Evolutionary conservation across 164 flowering plant species (phyloP).

Genomic region (Malania oleifera): DNA sequence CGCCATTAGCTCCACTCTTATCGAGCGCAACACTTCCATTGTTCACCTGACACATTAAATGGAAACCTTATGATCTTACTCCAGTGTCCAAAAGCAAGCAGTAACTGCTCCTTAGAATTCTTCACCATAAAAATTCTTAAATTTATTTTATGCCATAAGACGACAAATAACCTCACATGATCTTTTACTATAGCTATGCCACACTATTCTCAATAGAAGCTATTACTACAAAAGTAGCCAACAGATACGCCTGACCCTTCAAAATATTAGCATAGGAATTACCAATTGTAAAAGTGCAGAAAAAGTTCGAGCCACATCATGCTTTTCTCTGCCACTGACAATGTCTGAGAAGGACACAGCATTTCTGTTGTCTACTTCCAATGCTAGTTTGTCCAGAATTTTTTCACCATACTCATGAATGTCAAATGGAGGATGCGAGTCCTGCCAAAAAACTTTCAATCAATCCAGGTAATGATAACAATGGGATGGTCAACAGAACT

Average conservation of each 20-base stretch:
- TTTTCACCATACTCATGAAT: constrained; percentile 79
- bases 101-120: background rate
- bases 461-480: background rate
- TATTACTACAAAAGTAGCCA: background rate
- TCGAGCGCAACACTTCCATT: constrained; percentile 69
- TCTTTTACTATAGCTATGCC: no score
- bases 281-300: constrained; percentile 94
- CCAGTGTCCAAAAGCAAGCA: background rate
- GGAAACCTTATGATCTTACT: background rate
- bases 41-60: constrained; percentile 62
- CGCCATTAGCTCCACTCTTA: constrained; percentile 21
- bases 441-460: constrained; percentile 39
- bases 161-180: no score
- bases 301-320: constrained; percentile 84
- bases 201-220: background rate
- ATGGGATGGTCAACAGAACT: background rate
- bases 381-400: constrained; percentile 55
- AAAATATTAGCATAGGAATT: constrained; percentile 14
- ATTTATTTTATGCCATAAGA: no score
- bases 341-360: constrained; percentile 62
- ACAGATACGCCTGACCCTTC: background rate
- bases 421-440: constrained; percentile 79
- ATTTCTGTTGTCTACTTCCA: constrained; percentile 29
- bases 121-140: background rate
- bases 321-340: constrained; percentile 67